These are phyloP conservation scores for Penicillium verrucosum DNA, from an alignment of 2,329 filamentous ascomycete genomes.

Conservation along the genomic window DNA sequence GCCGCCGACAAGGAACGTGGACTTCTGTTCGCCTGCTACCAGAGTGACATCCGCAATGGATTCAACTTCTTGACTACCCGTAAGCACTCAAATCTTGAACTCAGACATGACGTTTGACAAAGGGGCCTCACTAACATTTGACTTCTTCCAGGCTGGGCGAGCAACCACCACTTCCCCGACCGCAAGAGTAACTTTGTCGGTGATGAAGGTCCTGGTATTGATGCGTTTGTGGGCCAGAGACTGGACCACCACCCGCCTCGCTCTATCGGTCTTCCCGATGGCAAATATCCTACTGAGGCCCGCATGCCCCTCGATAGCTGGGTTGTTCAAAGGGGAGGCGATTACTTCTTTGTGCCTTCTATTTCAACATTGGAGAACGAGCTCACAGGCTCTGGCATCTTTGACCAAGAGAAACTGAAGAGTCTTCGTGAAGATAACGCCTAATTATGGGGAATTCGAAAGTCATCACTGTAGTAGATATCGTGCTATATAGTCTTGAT, in stretches of 20 bases:
- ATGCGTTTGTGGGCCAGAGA: constrained; percentile 21
- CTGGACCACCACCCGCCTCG: constrained; percentile 13
- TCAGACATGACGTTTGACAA: background rate
- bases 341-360: constrained; percentile 49
- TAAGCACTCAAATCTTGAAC: constrained; percentile 6
- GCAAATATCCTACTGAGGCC: constrained; percentile 8
- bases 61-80: constrained; percentile 33
- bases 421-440: background rate
- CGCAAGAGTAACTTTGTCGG: constrained; percentile 10
- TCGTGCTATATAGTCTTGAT: background rate
- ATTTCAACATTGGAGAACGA: constrained; percentile 25
- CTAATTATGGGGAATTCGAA: background rate
- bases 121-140: background rate
- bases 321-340: constrained; percentile 44
- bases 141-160: constrained; percentile 21
- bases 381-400: constrained; percentile 2
- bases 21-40: constrained; percentile 48
- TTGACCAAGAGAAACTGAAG: background rate
- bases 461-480: background rate
- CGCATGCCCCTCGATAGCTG: constrained; percentile 32
- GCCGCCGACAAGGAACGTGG: constrained; percentile 39
- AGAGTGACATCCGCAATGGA: constrained; percentile 42
- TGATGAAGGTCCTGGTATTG: constrained; percentile 17
- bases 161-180: constrained; percentile 18
- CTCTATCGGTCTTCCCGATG: constrained; percentile 18